Percentiles rank a stretch among this genome's conserved stretches.
Conservation (phyloP, 805 yeast genomes). For the Clavispora carvajalis region DNA sequence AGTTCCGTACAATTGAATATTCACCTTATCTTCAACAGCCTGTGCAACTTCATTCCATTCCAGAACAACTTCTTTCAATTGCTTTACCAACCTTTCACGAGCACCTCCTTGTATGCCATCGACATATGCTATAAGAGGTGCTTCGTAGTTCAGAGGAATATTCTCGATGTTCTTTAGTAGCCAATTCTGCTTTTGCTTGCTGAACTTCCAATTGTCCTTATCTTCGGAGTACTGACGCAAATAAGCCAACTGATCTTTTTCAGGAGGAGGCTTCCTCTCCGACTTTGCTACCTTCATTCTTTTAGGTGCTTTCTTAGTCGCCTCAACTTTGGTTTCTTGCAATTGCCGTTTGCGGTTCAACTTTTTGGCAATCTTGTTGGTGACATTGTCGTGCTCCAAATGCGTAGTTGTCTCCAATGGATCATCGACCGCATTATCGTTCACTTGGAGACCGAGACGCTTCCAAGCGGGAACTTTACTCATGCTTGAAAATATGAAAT, state of each 20-base stretch:
- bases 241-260: slow-evolving; percentile 67
- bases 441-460: slow-evolving; percentile 62
- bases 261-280: slow-evolving; percentile 69
- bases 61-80: slow-evolving; percentile 41
- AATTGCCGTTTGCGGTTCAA: slow-evolving; percentile 29
- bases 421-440: slow-evolving; percentile 41
- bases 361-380: slow-evolving; percentile 40
- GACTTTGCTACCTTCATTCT: slow-evolving; percentile 62
- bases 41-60: slow-evolving; percentile 53
- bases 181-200: slow-evolving; percentile 87
- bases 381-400: slow-evolving; percentile 37
- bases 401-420: slow-evolving; percentile 42
- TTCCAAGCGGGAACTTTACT: slow-evolving; percentile 76
- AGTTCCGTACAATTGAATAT: slow-evolving; percentile 30
- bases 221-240: slow-evolving; percentile 55
- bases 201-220: slow-evolving; percentile 68
- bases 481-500: slow-evolving; percentile 4
- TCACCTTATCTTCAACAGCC: slow-evolving; percentile 36
- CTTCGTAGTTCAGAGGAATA: slow-evolving; percentile 51
- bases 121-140: slow-evolving; percentile 46
- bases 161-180: slow-evolving; percentile 54
- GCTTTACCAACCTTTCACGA: slow-evolving; percentile 48
- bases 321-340: slow-evolving; percentile 14
- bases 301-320: slow-evolving; percentile 57
- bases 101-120: slow-evolving; percentile 69